phyloP scores from a whole-genome alignment of 2,329 filamentous ascomycete genomes.

The Fusarium aywerte region DNA sequence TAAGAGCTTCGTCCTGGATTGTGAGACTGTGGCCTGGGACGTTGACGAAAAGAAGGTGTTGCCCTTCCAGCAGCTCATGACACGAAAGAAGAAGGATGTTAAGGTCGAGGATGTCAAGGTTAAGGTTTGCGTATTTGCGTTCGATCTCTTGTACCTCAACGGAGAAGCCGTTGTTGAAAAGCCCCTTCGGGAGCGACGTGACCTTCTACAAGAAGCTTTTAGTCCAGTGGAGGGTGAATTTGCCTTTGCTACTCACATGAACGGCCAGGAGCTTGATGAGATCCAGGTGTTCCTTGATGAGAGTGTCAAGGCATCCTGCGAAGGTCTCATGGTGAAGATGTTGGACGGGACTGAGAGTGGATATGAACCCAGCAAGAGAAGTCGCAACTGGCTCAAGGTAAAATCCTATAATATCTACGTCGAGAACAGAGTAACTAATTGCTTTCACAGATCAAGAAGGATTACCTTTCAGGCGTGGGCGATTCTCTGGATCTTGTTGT shows the following conservation, averaged over 20 bases:
- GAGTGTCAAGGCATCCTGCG: conserved; percentile 93
- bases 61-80: conserved; percentile 98
- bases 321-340: conserved; percentile 99
- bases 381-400: conserved; percentile 98
- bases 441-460: conserved; percentile 83
- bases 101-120: conserved; percentile 95
- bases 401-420: conserved; percentile 13
- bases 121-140: conserved; percentile 96
- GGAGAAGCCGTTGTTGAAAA: conserved; percentile 90
- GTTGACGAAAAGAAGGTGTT: conserved; percentile 93
- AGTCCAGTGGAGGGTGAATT: conserved; percentile 87
- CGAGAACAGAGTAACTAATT: conserved; percentile 66
- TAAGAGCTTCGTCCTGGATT: conserved; percentile 97
- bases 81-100: conserved; percentile 95
- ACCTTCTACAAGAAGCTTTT: conserved; percentile 79
- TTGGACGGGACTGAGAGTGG: conserved; percentile 90
- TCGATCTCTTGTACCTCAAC: conserved; percentile 93
- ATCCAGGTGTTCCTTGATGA: conserved; percentile 95
- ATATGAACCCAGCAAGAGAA: conserved; percentile 95
- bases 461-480: conserved; percentile 92
- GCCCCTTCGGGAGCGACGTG: conserved; percentile 83
- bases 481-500: conserved; percentile 98
- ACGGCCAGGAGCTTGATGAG: conserved; percentile 90
- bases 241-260: conserved; percentile 84
- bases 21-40: conserved; percentile 98